A percentile compares a stretch with the other conserved stretches of the same genome.
phyloP scores from a whole-genome alignment of 805 yeast genomes.

The Candida nanaspora region DNA sequence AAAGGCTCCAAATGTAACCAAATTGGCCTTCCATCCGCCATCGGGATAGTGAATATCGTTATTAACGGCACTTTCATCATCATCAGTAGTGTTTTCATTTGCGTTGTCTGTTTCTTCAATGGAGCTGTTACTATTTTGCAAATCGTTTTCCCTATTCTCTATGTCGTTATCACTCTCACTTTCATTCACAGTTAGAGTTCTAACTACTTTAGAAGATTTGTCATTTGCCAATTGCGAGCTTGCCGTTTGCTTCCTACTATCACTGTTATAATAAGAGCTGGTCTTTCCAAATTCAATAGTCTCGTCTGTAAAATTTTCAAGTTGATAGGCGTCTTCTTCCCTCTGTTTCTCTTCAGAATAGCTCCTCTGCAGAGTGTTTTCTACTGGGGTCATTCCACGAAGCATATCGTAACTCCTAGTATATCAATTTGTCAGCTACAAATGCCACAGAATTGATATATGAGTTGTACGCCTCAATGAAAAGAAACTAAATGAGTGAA shows the following conservation, averaged over 20 bases:
- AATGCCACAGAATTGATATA: too few relatives aligned
- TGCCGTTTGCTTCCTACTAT: too few relatives aligned
- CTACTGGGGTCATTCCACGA: neutral
- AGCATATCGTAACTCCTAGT: neutral
- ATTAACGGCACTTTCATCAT: neutral
- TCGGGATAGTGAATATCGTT: constrained; percentile 36
- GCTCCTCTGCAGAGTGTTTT: neutral
- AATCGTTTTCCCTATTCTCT: neutral
- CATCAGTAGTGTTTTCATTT: neutral
- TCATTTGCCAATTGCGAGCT: too few relatives aligned
- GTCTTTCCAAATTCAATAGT: neutral
- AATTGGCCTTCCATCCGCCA: constrained; percentile 45
- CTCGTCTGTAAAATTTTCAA: neutral
- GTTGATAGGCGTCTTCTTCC: constrained; percentile 6
- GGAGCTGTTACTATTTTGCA: neutral
- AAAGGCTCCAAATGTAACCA: constrained; percentile 45
- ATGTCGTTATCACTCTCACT: neutral
- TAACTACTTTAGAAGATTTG: too few relatives aligned
- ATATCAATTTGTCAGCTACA: neutral
- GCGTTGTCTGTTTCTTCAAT: too few relatives aligned
- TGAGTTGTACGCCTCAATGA: too few relatives aligned
- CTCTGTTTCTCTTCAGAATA: neutral
- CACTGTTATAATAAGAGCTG: neutral
- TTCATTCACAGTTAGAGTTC: neutral
- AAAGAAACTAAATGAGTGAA: too few relatives aligned